Base-by-base conservation (phyloP, 441 rosid species). In the Brassica balearica region DNA sequence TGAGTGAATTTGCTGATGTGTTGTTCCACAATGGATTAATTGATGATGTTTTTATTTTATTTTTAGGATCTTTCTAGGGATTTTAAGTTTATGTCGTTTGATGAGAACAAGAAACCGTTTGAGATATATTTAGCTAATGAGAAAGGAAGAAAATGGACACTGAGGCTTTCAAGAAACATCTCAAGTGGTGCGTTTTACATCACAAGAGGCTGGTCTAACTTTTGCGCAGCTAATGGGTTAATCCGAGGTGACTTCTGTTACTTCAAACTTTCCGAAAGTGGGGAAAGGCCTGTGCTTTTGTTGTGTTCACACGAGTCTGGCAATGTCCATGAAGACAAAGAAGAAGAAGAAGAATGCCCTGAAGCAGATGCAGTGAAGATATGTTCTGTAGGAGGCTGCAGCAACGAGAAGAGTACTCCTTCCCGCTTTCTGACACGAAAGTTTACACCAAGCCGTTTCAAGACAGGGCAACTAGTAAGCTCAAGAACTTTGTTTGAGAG, bases 181-280 rank as follows among this genome's bases (percentile, higher is more conserved):
- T 68, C 82, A 62, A 79, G 14, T 62, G 41, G 66, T 79, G 78
- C 53, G 48, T 79, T 68, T 62, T 68, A 73, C 70, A 79, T 79
- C 66, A 73, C 70, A 79, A 36, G 36, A 48, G 78, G 82, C 34
- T 79, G 82, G 82, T 1, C 1, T 7, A 68, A 68, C 27, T 68
- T 79, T 17, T 79, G 82, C 66, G 11, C n/a, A 1, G 20, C 27
- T 34, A 79, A 79, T 68, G 61, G 8, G 38, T 12, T 79, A 53
- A 9, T 7, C 2, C 17, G 9, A 62, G 82, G 78, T 23, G 74
- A 79, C 8, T 0, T 17, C 0, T 73, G 78, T 25, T 53, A 68
- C 74, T 79, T 79, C n/a, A 68, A 51, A 25, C 25, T 79, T 12
- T 17, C 56, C 46, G 23, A 36, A 53, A 23, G 9, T 20, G 82